Conservation (phyloP, 2,329 filamentous ascomycete genomes). For the Cladosporium cucumerinum region DNA sequence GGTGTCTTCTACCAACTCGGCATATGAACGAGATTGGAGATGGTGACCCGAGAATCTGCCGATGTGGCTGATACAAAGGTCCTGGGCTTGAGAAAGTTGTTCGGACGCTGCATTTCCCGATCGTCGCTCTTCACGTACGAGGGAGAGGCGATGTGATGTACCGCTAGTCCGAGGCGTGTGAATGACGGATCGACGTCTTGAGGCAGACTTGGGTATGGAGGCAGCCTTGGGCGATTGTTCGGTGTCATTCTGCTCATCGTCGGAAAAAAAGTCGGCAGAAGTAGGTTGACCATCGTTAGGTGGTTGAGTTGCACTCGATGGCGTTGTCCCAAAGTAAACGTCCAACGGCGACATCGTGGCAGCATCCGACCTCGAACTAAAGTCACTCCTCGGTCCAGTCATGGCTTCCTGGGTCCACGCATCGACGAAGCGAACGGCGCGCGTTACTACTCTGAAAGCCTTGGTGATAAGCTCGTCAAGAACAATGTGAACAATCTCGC, state of each 20-base stretch:
- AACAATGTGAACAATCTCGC: slow-evolving; percentile 66
- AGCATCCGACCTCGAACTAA: not conserved
- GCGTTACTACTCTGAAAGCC: slow-evolving; percentile 89
- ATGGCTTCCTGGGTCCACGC: slow-evolving; percentile 56
- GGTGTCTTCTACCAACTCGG: slow-evolving; percentile 77
- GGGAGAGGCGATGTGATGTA: slow-evolving; percentile 30
- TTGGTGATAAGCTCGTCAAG: slow-evolving; percentile 92
- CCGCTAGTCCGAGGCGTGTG: slow-evolving; percentile 9
- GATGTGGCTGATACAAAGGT: slow-evolving; percentile 83
- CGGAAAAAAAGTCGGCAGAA: not conserved
- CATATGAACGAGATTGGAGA: slow-evolving; percentile 84
- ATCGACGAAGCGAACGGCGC: slow-evolving; percentile 86
- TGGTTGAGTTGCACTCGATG: not conserved
- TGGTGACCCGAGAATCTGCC: slow-evolving; percentile 93
- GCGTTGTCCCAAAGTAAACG: not conserved
- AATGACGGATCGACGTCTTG: not conserved
- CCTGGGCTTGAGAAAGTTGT: slow-evolving; percentile 74
- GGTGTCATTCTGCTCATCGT: not conserved
- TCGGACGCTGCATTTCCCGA: slow-evolving; percentile 74
- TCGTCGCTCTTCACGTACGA: slow-evolving; percentile 23
- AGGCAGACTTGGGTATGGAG: not conserved
- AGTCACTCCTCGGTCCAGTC: not conserved
- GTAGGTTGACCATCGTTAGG: not conserved
- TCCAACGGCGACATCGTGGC: slow-evolving; percentile 6
- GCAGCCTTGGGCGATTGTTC: not conserved